Evolutionary conservation across 352 stramenopile species (phyloP).

Genomic region (Aphanomyces invadans): DNA sequence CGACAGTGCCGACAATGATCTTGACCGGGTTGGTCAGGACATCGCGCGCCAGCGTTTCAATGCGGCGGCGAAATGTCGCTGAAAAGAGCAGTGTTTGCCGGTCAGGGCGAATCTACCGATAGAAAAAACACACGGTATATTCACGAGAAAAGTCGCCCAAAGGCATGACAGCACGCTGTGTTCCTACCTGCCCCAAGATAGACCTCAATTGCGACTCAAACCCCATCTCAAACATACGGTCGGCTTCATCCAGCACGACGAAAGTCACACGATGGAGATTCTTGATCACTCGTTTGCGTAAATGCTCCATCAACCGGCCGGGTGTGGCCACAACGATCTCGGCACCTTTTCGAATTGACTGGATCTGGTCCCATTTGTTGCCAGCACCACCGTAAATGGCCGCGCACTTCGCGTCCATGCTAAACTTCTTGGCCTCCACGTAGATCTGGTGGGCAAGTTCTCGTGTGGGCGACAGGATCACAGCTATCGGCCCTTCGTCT

Average conservation of each 20-base stretch:
- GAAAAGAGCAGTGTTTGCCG: conserved; percentile 85
- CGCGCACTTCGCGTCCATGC: conserved; percentile 55
- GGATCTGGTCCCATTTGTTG: conserved; percentile 75
- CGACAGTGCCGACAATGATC: conserved; percentile 64
- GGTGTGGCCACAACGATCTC: conserved; percentile 77
- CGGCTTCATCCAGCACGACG: conserved; percentile 82
- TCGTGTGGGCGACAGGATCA: conserved; percentile 70
- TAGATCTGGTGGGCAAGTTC: conserved; percentile 85
- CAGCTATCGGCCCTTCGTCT: conserved; percentile 68
- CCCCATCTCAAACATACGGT: conserved; percentile 87
- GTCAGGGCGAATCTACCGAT: conserved; percentile 59
- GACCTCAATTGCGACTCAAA: conserved; percentile 78
- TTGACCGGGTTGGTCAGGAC: conserved; percentile 77
- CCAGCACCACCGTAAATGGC: conserved; percentile 73
- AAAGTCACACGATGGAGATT: conserved; percentile 67
- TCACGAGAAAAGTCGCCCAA: neutral
- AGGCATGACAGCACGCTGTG: conserved; percentile 12
- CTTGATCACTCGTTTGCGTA: conserved; percentile 56
- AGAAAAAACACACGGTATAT: too few relatives aligned
- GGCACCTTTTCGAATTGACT: conserved; percentile 56
- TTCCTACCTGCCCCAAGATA: conserved; percentile 51
- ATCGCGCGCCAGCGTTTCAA: conserved; percentile 66
- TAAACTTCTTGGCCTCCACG: conserved; percentile 75
- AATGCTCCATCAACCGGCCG: conserved; percentile 75
- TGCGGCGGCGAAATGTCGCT: conserved; percentile 67